phyloP scores from a whole-genome alignment of 495 filamentous ascomycete genomes.

The Daldinia decipiens region DNA sequence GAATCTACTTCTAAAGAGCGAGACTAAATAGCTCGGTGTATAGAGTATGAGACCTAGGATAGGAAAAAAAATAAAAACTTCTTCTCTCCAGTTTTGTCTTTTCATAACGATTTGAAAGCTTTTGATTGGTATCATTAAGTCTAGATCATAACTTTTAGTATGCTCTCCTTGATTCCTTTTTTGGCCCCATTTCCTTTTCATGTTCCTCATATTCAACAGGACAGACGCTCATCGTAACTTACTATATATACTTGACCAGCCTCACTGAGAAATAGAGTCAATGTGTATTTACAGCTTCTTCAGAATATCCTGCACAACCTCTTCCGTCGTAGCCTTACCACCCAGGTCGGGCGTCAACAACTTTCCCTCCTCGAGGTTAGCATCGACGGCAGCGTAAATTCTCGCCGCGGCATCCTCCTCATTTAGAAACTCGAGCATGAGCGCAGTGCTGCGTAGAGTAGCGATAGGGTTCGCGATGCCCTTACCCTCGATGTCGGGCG shows the following conservation, averaged over 20 bases:
- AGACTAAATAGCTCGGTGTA: slow-evolving; percentile 1
- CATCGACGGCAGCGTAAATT: slow-evolving; percentile 94
- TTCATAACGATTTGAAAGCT: background rate
- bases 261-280: background rate
- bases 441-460: slow-evolving; percentile 86
- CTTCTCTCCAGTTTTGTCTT: slow-evolving; percentile 28
- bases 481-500: slow-evolving; percentile 93
- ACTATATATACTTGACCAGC: background rate
- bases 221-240: background rate
- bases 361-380: slow-evolving; percentile 83
- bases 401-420: slow-evolving; percentile 84
- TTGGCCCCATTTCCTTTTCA: background rate
- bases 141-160: slow-evolving; percentile 11
- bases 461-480: slow-evolving; percentile 96
- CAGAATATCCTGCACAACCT: slow-evolving; percentile 91
- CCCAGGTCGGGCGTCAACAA: slow-evolving; percentile 91
- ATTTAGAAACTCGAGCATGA: slow-evolving; percentile 96
- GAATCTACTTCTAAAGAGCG: slow-evolving; percentile 6
- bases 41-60: slow-evolving; percentile 3
- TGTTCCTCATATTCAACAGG: background rate
- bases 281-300: slow-evolving; percentile 69
- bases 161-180: background rate
- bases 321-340: slow-evolving; percentile 83
- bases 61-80: slow-evolving; percentile 25
- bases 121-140: slow-evolving; percentile 22